Evolutionary conservation across 2,329 filamentous ascomycete species (phyloP), one percentile per base, ranked within the genome.

Genomic region (Alternaria arbusti): DNA sequence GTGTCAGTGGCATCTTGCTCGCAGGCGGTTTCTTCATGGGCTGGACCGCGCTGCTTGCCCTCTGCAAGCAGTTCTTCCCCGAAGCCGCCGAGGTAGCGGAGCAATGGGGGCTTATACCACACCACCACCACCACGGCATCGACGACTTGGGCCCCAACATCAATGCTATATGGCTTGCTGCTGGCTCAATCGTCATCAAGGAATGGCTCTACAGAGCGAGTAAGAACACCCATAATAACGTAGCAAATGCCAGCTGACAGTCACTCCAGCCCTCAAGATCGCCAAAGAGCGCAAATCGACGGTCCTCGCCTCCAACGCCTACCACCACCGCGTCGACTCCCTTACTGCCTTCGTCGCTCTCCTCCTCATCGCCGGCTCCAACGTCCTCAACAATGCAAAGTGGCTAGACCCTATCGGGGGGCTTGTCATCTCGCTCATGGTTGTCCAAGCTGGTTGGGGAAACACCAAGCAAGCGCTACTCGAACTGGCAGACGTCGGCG

Each of bases 201-300:
- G 96, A 99, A 81, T 99, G 94, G 93, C 84, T 99, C 25, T 99
- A 98, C 78, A 90, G 91, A 84, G 93, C 95, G 68, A 99, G 95
- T 96, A 89, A 62, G 79, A 62, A 43, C 23, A 17, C 17, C 40
- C 36, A 8, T 15, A 7, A 9, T 4, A 6, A n/a, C 22, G 4
- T 30, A 12, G 44, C 46, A 8, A 20, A n/a, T 25, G 23, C 49
- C n/a, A 58, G 65, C 73, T 76, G 70, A 81, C 63, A n/a, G 45
- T 51, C 56, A 56, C 30, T 58, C 28, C 72, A 96, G 93, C 93
- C 55, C 96, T 98, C 90, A 98, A 97, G 84, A 89, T 99, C 64
- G 96, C 96, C 49, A 89, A 89, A 72, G 93, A 97, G 81, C 92
- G 95, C 79, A 97, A 97, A 78, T 98, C 95, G 12, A 96, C 94